A percentile compares a stretch with the other conserved stretches of the same genome.
Conservation (phyloP, 371 early-diverging fungal species). For the Choanephora cucurbitarum region DNA sequence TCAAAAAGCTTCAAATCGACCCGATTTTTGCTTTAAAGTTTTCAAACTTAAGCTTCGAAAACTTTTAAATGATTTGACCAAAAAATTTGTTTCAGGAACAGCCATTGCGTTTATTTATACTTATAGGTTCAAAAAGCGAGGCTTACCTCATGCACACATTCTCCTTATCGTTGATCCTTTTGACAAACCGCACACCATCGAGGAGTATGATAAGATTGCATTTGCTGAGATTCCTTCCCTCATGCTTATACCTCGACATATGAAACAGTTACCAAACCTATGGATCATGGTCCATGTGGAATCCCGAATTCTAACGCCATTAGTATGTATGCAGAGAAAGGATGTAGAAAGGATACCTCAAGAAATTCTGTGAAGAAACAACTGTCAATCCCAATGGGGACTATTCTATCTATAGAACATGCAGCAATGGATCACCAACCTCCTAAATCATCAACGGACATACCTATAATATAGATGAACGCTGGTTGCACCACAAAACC, state of each 20-base stretch:
- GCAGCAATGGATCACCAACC: too few relatives aligned
- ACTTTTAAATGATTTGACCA: constrained; percentile 25
- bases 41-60: constrained; percentile 27
- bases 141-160: constrained; percentile 19
- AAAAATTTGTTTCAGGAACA: constrained; percentile 22
- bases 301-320: too few relatives aligned
- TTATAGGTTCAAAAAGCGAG: constrained; percentile 34
- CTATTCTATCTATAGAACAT: too few relatives aligned
- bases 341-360: constrained; percentile 30
- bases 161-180: neutral
- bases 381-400: neutral
- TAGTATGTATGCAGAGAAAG: constrained; percentile 26
- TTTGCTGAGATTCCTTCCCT: constrained; percentile 3
- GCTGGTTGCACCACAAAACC: too few relatives aligned
- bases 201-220: neutral
- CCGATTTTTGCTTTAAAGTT: constrained; percentile 21
- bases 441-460: too few relatives aligned
- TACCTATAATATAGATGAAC: too few relatives aligned
- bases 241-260: constrained; percentile 25
- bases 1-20: constrained; percentile 17
- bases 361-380: constrained; percentile 18
- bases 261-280: too few relatives aligned
- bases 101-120: constrained; percentile 5
- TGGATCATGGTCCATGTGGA: too few relatives aligned
- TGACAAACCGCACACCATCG: neutral